Conservation (phyloP, 2,329 filamentous ascomycete genomes). For the Talaromyces funiculosus region DNA sequence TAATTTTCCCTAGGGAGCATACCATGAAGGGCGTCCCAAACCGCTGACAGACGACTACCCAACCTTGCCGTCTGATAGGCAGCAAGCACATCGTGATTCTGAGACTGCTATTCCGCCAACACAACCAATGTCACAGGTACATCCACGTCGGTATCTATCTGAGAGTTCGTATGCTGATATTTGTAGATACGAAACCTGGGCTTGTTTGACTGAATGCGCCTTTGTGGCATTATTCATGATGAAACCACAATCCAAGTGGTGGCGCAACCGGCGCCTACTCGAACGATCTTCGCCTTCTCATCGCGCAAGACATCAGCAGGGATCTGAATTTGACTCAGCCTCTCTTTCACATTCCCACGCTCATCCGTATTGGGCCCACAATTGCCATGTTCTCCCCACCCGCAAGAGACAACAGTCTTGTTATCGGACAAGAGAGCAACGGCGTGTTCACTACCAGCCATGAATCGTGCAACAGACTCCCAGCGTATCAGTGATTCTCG, state of each 20-base stretch:
- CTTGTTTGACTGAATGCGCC: constrained; percentile 37
- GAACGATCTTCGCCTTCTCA: constrained; percentile 48
- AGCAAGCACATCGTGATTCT: constrained; percentile 18
- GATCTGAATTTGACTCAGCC: constrained; percentile 62
- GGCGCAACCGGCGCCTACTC: constrained; percentile 78
- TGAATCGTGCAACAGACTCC: constrained; percentile 52
- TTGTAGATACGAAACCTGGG: constrained; percentile 33
- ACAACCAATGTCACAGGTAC: constrained; percentile 45
- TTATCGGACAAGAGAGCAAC: constrained; percentile 62
- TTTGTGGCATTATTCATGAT: constrained; percentile 15
- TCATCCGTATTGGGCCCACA: constrained; percentile 65
- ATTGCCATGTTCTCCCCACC: constrained; percentile 97
- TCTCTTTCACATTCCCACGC: constrained; percentile 60
- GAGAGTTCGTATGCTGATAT: constrained; percentile 19
- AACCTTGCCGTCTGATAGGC: constrained; percentile 2
- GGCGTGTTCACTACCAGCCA: constrained; percentile 85
- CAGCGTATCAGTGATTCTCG: neutral
- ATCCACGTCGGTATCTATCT: constrained; percentile 3
- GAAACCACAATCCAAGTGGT: constrained; percentile 66
- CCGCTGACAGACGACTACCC: constrained; percentile 11
- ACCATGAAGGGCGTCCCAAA: constrained; percentile 12
- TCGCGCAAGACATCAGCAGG: constrained; percentile 37
- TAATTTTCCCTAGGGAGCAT: constrained; percentile 8
- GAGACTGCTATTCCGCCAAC: constrained; percentile 43
- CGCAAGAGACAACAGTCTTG: constrained; percentile 70